phyloP scores from a whole-genome alignment of 495 filamentous ascomycete genomes.

The Beverwykella pulmonaria region DNA sequence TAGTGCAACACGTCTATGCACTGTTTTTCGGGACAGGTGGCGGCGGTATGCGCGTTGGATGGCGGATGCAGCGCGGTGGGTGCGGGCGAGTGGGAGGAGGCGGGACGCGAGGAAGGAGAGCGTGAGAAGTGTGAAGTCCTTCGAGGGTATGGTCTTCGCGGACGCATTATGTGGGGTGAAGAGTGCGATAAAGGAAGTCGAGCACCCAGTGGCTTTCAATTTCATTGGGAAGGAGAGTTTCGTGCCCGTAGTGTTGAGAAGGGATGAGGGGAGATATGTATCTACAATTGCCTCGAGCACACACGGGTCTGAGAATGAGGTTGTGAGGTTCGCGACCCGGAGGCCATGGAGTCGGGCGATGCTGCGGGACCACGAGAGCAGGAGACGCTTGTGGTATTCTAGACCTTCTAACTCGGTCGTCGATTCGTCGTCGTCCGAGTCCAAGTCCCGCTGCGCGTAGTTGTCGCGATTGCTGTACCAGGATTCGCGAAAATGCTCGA shows the following conservation, averaged over 20 bases:
- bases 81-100: slow-evolving; percentile 56
- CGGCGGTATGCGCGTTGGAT: slow-evolving; percentile 53
- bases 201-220: slow-evolving; percentile 44
- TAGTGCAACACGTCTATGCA: slow-evolving; percentile 31
- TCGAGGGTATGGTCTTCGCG: slow-evolving; percentile 40
- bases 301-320: slow-evolving; percentile 60
- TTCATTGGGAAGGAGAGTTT: slow-evolving; percentile 35
- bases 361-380: slow-evolving; percentile 59
- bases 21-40: slow-evolving; percentile 12
- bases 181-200: slow-evolving; percentile 44
- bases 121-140: slow-evolving; percentile 58
- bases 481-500: slow-evolving; percentile 36
- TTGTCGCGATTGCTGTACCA: slow-evolving; percentile 39
- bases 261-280: slow-evolving; percentile 53
- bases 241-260: neutral
- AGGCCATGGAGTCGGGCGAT: slow-evolving; percentile 55
- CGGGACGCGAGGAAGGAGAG: slow-evolving; percentile 67
- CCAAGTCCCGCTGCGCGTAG: slow-evolving; percentile 20
- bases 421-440: slow-evolving; percentile 28
- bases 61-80: slow-evolving; percentile 55
- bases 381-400: slow-evolving; percentile 48
- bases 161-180: slow-evolving; percentile 31
- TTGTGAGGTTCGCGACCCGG: slow-evolving; percentile 59
- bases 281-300: slow-evolving; percentile 62
- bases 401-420: slow-evolving; percentile 34